Percentiles rank a stretch among this genome's conserved stretches.
Conservation (phyloP, 495 filamentous ascomycete species). For the Trichoderma asperelloides region DNA sequence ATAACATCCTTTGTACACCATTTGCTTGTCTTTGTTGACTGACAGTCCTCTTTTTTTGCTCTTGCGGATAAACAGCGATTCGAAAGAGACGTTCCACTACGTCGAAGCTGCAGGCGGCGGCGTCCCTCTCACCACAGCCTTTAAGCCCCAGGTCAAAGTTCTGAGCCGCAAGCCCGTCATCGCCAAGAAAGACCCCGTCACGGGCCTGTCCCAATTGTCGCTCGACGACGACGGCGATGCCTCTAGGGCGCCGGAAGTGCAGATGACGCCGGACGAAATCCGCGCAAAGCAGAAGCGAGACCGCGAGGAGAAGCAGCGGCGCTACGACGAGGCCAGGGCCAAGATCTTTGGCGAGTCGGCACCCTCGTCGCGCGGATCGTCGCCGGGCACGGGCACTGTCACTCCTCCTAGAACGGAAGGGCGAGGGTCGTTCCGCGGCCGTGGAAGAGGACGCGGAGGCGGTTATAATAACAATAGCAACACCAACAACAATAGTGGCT, state of each 20-base stretch:
- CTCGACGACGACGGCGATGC: slow-evolving; percentile 57
- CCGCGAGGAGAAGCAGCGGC: slow-evolving; percentile 77
- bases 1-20: not conserved
- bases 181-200: slow-evolving; percentile 37
- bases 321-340: slow-evolving; percentile 77
- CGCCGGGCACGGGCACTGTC: slow-evolving; percentile 36
- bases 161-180: slow-evolving; percentile 70
- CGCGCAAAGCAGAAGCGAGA: slow-evolving; percentile 63
- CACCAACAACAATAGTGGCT: slow-evolving; percentile 12
- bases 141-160: slow-evolving; percentile 74
- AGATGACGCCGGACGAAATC: slow-evolving; percentile 61
- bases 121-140: slow-evolving; percentile 66
- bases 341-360: slow-evolving; percentile 68
- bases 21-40: not conserved
- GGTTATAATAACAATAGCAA: slow-evolving; percentile 9
- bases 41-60: not conserved
- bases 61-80: slow-evolving; percentile 17
- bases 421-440: slow-evolving; percentile 15
- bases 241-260: slow-evolving; percentile 40
- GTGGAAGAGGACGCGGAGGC: slow-evolving; percentile 16
- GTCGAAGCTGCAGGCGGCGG: slow-evolving; percentile 52
- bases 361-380: slow-evolving; percentile 35
- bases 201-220: slow-evolving; percentile 46
- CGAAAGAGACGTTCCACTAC: slow-evolving; percentile 59
- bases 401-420: slow-evolving; percentile 51